Evolutionary conservation across 1,284 basidiomycete genomes (phyloP).

Genomic region (Bothia castanella): DNA sequence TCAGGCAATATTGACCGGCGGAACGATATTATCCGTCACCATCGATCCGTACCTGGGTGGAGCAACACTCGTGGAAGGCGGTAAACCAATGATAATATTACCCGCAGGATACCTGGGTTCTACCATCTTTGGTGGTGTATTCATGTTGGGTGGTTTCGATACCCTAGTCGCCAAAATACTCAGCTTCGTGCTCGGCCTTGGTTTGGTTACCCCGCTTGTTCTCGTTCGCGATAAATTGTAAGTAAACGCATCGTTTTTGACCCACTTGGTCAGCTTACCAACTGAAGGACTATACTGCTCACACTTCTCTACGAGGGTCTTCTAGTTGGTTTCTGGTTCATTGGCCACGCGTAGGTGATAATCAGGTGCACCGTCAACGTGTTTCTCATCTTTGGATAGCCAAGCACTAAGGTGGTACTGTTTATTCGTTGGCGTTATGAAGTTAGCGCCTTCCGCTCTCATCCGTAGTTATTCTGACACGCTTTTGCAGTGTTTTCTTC

Average conservation of each 20-base stretch:
- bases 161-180: slow-evolving; percentile 76
- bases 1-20: slow-evolving; percentile 73
- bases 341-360: slow-evolving; percentile 67
- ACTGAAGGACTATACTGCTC: slow-evolving; percentile 67
- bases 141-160: slow-evolving; percentile 75
- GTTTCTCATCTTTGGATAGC: slow-evolving; percentile 34
- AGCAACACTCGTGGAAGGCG: slow-evolving; percentile 71
- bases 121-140: slow-evolving; percentile 70
- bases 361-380: slow-evolving; percentile 13
- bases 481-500: slow-evolving; percentile 58
- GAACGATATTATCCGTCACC: slow-evolving; percentile 68
- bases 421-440: slow-evolving; percentile 78
- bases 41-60: slow-evolving; percentile 82
- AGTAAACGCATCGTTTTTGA: slow-evolving; percentile 28
- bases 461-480: slow-evolving; percentile 15
- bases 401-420: slow-evolving; percentile 75
- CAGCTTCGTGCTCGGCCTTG: slow-evolving; percentile 76
- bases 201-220: slow-evolving; percentile 66
- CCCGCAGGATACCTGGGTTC: slow-evolving; percentile 77
- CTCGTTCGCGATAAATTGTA: slow-evolving; percentile 82
- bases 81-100: slow-evolving; percentile 64
- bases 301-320: slow-evolving; percentile 71
- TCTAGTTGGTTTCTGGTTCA: slow-evolving; percentile 80
- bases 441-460: slow-evolving; percentile 45
- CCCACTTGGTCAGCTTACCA: slow-evolving; percentile 10